Percentiles rank a stretch among this genome's conserved stretches.
These are phyloP conservation scores for Globisporangium cystogenes DNA, from an alignment of 352 stramenopile genomes.

Conservation along the genomic window DNA sequence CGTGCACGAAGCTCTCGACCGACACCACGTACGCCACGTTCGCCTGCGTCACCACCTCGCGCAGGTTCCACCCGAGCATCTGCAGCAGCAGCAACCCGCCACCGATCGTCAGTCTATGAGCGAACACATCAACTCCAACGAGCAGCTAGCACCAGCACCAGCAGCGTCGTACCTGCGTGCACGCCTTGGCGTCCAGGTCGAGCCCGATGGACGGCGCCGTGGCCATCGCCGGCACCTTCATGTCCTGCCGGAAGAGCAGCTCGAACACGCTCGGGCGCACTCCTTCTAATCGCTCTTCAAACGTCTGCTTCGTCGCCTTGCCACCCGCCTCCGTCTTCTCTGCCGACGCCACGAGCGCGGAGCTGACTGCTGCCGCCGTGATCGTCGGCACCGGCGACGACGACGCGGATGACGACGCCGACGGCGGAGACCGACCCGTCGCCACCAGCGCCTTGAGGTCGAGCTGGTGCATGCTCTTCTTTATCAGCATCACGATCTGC, in stretches of 20 bases:
- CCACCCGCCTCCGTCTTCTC: constrained; percentile 1
- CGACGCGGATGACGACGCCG: not conserved
- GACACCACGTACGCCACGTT: constrained; percentile 39
- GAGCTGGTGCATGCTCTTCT: constrained; percentile 57
- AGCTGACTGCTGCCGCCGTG: not conserved
- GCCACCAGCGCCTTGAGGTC: constrained; percentile 38
- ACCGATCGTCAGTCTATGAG: too few species aligned
- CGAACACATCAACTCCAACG: not conserved
- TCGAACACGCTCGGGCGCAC: constrained; percentile 57
- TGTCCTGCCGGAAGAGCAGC: constrained; percentile 47
- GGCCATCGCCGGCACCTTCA: constrained; percentile 23
- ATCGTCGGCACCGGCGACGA: constrained; percentile 1
- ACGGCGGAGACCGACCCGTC: not conserved
- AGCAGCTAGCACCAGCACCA: constrained; percentile 5
- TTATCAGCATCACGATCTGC: constrained; percentile 52
- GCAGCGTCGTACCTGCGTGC: constrained; percentile 32
- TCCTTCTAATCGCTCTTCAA: constrained; percentile 60
- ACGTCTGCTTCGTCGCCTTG: constrained; percentile 17
- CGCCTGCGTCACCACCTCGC: constrained; percentile 41
- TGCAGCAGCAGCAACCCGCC: constrained; percentile 10
- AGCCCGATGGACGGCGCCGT: constrained; percentile 24
- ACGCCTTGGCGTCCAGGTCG: constrained; percentile 38
- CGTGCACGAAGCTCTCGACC: constrained; percentile 31
- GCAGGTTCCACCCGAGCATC: constrained; percentile 55
- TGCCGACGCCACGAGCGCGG: not conserved